Conservation (phyloP, 192 early-diverging fungal species). For the Linnemannia exigua region DNA sequence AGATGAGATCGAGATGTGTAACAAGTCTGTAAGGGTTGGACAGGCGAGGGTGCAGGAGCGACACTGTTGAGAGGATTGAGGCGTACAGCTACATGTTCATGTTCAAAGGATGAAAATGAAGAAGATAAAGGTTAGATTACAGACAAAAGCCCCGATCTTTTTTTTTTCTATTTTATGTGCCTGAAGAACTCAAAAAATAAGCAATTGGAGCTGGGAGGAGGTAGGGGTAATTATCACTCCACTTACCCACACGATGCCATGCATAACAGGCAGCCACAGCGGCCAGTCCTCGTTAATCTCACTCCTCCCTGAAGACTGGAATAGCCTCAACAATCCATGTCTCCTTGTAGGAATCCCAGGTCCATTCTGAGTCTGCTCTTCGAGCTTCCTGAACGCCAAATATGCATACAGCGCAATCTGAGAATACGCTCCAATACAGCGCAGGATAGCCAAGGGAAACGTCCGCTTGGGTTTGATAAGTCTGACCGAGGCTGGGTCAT, state of each 20-base stretch:
- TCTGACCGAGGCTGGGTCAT: conserved; percentile 3
- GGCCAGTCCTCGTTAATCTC: conserved; percentile 47
- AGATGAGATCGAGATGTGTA: conserved; percentile 53
- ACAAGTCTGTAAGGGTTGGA: conserved; percentile 42
- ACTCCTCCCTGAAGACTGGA: background rate
- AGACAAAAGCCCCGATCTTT: too few relatives aligned
- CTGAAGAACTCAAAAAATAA: background rate
- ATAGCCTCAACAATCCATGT: background rate
- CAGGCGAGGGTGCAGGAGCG: conserved; percentile 50
- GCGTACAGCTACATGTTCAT: conserved; percentile 38
- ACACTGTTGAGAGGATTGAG: conserved; percentile 46
- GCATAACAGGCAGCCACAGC: conserved; percentile 55
- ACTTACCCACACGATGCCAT: conserved; percentile 54
- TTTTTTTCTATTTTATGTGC: background rate
- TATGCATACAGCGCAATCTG: conserved; percentile 42
- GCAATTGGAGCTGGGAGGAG: too few relatives aligned
- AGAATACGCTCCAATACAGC: conserved; percentile 36
- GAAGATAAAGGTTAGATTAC: background rate
- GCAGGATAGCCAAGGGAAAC: conserved; percentile 39
- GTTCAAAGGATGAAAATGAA: background rate
- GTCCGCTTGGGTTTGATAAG: conserved; percentile 51
- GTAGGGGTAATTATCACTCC: background rate
- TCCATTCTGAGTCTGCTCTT: conserved; percentile 3
- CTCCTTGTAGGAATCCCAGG: background rate
- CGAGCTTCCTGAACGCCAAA: conserved; percentile 29